Evolutionary conservation across 1,284 basidiomycete genomes (phyloP), one percentile per base, ranked within the genome.

Genomic region (Cutaneotrichosporon dermatis): DNA sequence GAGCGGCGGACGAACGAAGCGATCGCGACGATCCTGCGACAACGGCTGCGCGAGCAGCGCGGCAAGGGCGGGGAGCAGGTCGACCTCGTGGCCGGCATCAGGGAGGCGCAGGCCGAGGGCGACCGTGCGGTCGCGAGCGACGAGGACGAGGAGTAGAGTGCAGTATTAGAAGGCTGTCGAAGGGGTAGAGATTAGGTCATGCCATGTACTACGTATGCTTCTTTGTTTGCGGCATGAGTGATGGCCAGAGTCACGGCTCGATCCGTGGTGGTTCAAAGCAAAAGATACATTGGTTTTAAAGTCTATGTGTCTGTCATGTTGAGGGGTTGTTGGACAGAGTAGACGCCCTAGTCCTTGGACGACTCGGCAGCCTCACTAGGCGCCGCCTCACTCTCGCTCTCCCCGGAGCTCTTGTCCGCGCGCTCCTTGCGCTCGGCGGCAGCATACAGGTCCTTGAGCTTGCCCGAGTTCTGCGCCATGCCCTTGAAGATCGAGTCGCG

Each of bases 1-100:
- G 91, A 96, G 72, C 82, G 90, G 63, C 86, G 86, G 76, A 96
- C 92, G 1, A 90, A 95, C 67, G 89, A 95, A 74, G 87, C 94
- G 1, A 89, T 96, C 62, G 88, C 95, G 67, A 88, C 88, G 6
- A 83, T 98, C 25, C 97, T 98, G 71, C 55, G 76, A 16, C 75
- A 76, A 70, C 68, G 77, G 39, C 60, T 79, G 48, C 75, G 76
- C 58, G 59, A 70, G 3, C 72, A 75, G 69, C 73, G 71, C 25
- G 25, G 25, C 25, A 25, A 25, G 45, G 72, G 73, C 57, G 67
- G 66, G 44, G 67, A 58, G 36, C 66, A 72, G 48, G 69, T 76
- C 13, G 76, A 79, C 55, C 62, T 79, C 10, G 64, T 79, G 7
- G 77, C 77, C 11, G 69, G 73, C 54, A 75, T 79, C 54, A 69